These are phyloP conservation scores for Chaetomium olivaceum DNA, from an alignment of 2,329 filamentous ascomycete genomes.

Conservation along the genomic window DNA sequence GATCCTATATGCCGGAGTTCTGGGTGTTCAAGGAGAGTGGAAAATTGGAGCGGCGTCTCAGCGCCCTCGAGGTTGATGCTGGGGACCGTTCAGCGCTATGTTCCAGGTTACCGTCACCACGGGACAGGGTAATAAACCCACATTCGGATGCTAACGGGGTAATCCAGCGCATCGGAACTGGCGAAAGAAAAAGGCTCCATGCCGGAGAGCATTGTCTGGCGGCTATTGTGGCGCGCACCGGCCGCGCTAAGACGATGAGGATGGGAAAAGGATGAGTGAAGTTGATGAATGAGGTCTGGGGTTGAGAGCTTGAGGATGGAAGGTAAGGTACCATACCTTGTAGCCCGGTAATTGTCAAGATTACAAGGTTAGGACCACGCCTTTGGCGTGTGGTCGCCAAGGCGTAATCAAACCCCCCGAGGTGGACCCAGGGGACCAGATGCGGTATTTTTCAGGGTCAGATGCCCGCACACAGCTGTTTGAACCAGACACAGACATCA, in stretches of 20 bases:
- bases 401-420: too few relatives aligned
- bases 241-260: neutral
- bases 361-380: too few relatives aligned
- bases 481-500: too few relatives aligned
- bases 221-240: neutral
- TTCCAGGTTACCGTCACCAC: neutral
- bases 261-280: neutral
- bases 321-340: neutral
- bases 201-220: neutral
- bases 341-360: too few relatives aligned
- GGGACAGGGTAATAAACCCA: conserved; percentile 38
- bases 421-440: too few relatives aligned
- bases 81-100: neutral
- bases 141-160: conserved; percentile 69
- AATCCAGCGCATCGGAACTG: conserved; percentile 78
- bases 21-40: conserved; percentile 73
- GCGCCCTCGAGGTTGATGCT: conserved; percentile 77
- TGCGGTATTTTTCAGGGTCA: too few relatives aligned
- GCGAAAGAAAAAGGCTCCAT: conserved; percentile 99
- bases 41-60: conserved; percentile 72
- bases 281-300: neutral
- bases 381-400: too few relatives aligned
- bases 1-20: conserved; percentile 86
- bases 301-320: neutral
- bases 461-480: too few relatives aligned